These are phyloP conservation scores for Penicillium hesseltinei DNA, from an alignment of 2,329 filamentous ascomycete genomes.

Conservation along the genomic window DNA sequence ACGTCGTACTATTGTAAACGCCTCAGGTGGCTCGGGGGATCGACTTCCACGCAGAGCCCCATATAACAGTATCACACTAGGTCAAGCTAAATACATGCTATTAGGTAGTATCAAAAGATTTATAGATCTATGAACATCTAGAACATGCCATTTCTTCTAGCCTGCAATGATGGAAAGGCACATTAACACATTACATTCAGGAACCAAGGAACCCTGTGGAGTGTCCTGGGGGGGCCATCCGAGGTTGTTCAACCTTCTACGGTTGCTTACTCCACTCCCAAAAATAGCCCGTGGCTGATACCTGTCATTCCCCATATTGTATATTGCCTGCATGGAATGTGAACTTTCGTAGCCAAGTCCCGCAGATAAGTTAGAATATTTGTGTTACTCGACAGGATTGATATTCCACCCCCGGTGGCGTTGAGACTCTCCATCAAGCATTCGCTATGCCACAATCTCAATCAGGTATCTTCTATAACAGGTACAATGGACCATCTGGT, in stretches of 20 bases:
- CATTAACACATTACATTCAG: background rate
- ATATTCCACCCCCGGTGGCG: background rate
- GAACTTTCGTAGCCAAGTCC: background rate
- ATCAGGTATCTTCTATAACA: background rate
- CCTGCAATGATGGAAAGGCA: background rate
- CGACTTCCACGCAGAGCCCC: background rate
- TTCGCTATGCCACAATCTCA: background rate
- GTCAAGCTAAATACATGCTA: background rate
- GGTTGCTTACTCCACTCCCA: constrained; percentile 2
- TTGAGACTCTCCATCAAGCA: background rate
- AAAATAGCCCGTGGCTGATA: constrained; percentile 7
- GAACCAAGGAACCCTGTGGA: background rate
- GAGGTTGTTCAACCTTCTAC: background rate
- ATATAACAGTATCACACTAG: background rate
- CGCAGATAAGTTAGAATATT: background rate
- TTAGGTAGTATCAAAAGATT: background rate
- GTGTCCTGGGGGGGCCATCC: background rate
- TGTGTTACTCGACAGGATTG: background rate
- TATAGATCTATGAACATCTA: background rate
- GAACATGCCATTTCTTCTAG: background rate
- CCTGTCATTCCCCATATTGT: background rate
- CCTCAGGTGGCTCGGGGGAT: background rate
- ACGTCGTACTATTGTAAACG: too few species aligned
- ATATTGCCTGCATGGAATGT: background rate
- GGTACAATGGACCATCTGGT: background rate